Percentiles rank a stretch among this genome's conserved stretches.
phyloP scores from a whole-genome alignment of 495 filamentous ascomycete genomes.

The Cenococcum geophilum region DNA sequence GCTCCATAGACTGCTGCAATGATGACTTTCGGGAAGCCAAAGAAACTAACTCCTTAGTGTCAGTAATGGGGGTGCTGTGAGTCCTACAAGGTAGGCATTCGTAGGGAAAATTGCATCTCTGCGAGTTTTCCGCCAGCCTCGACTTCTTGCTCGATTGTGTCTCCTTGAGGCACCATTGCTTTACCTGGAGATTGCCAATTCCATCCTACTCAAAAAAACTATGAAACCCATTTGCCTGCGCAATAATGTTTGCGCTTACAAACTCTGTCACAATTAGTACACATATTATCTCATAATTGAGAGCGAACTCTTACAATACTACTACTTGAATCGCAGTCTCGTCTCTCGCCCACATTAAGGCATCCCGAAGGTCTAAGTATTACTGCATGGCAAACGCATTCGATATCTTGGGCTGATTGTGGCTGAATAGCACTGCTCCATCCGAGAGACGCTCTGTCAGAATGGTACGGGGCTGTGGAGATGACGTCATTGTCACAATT shows the following conservation, averaged over 20 bases:
- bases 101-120: not conserved
- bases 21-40: conserved; percentile 21
- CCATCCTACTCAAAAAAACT: not conserved
- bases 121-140: conserved; percentile 10
- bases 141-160: conserved; percentile 24
- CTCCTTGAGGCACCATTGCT: conserved; percentile 4
- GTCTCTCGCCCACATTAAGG: conserved; percentile 20
- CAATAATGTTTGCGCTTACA: conserved; percentile 24
- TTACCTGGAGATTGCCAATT: conserved; percentile 4
- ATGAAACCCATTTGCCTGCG: conserved; percentile 1
- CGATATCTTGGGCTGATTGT: conserved; percentile 20
- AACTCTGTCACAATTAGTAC: conserved; percentile 3
- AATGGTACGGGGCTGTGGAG: conserved; percentile 16
- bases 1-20: conserved; percentile 27
- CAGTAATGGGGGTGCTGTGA: not conserved
- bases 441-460: conserved; percentile 14
- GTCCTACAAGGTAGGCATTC: not conserved
- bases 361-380: conserved; percentile 19
- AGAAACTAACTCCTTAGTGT: not conserved
- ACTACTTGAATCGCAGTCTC: conserved; percentile 18
- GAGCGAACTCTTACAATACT: conserved; percentile 7
- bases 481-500: conserved; percentile 13
- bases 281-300: not conserved
- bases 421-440: conserved; percentile 15
- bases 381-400: conserved; percentile 24